These are phyloP conservation scores for Leccinum arenicola DNA, from an alignment of 768 basidiomycete genomes.

Conservation along the genomic window DNA sequence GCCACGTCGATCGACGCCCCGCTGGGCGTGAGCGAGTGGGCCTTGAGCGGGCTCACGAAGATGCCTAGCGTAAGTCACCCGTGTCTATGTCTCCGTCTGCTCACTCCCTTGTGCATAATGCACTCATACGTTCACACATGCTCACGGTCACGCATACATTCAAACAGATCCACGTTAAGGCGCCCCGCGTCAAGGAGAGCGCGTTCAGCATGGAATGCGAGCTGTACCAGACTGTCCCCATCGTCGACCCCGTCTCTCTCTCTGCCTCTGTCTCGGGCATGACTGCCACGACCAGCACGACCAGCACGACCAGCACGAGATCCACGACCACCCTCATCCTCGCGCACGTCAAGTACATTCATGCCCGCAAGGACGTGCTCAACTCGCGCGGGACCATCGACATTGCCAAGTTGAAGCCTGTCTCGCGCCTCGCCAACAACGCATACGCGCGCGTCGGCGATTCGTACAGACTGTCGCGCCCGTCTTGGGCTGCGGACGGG, in stretches of 20 bases:
- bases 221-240: slow-evolving; percentile 27
- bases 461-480: neutral
- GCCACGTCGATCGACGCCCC: slow-evolving; percentile 38
- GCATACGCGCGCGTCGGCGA: neutral
- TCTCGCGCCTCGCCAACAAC: neutral
- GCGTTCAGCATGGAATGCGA: slow-evolving; percentile 49
- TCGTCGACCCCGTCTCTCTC: neutral
- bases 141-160: slow-evolving; percentile 27
- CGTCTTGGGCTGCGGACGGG: neutral
- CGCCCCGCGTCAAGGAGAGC: slow-evolving; percentile 23
- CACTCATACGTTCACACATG: no score
- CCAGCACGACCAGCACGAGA: no score
- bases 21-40: slow-evolving; percentile 37
- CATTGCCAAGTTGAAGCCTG: neutral
- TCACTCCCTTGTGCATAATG: neutral
- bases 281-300: neutral
- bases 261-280: neutral
- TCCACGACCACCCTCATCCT: neutral
- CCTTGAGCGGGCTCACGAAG: slow-evolving; percentile 31
- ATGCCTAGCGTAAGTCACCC: slow-evolving; percentile 13
- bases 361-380: neutral
- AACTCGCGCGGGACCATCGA: neutral
- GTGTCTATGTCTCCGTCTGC: neutral
- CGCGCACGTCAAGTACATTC: neutral
- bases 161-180: slow-evolving; percentile 15